A percentile compares a stretch with the other conserved stretches of the same genome.
Evolutionary conservation across 306 rosid species (phyloP).

Genomic region (Lathyrus oleraceus): DNA sequence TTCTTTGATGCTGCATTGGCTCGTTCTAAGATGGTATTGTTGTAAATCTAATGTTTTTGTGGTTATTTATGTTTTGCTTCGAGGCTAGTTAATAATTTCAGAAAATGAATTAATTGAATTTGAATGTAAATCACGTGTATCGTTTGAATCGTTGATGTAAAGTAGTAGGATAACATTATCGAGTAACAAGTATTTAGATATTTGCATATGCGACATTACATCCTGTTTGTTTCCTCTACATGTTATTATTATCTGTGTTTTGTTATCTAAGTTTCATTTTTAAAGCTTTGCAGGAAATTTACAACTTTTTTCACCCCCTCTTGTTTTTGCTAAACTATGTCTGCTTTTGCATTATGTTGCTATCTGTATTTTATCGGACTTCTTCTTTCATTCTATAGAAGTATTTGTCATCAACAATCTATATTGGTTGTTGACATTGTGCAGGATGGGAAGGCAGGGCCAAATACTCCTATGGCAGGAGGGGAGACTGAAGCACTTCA

Average conservation of each 20-base stretch:
- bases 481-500: conserved; percentile 92
- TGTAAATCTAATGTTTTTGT: background rate
- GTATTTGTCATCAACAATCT: background rate
- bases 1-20: conserved; percentile 1
- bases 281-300: background rate
- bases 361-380: background rate
- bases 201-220: background rate
- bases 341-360: background rate
- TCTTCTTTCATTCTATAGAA: background rate
- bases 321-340: conserved; percentile 4
- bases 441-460: conserved; percentile 72
- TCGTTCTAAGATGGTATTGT: background rate
- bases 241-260: background rate
- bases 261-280: background rate
- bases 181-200: background rate
- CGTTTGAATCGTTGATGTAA: conserved; percentile 15
- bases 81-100: too few species aligned
- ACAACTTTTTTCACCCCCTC: background rate
- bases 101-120: background rate
- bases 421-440: conserved; percentile 37
- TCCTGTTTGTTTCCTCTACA: background rate
- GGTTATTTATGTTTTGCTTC: background rate
- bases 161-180: background rate
- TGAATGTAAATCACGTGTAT: too few species aligned
- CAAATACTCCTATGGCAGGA: conserved; percentile 69